These are phyloP conservation scores for Pseudotsuga menziesii DNA, from an alignment of 75 land plant species.

Conservation along the genomic window DNA sequence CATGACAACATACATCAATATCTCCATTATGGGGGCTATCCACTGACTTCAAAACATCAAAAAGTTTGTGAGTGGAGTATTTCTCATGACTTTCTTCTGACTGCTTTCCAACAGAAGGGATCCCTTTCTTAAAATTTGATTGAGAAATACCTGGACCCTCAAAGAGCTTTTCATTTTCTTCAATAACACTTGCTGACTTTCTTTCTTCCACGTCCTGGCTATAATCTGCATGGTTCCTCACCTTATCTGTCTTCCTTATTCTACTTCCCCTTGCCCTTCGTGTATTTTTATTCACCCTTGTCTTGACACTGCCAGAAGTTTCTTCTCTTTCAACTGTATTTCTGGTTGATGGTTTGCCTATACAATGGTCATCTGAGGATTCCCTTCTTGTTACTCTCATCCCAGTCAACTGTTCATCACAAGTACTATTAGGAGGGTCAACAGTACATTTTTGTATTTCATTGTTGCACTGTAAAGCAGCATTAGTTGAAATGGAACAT, in stretches of 20 bases:
- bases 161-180: neutral
- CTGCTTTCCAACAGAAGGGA: neutral
- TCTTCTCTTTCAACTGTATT: conserved; percentile 1
- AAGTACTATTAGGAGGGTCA: neutral
- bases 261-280: neutral
- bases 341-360: neutral
- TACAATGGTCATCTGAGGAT: neutral
- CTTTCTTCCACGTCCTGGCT: neutral
- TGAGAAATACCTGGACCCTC: neutral
- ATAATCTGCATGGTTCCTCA: neutral
- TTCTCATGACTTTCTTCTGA: neutral
- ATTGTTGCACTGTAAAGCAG: neutral
- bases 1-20: neutral
- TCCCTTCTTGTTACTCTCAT: neutral
- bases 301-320: neutral
- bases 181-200: too few relatives aligned
- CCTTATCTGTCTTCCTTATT: neutral
- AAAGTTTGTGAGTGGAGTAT: neutral
- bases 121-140: neutral
- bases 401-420: neutral
- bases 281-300: neutral
- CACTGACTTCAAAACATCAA: neutral
- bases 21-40: neutral
- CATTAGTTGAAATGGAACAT: neutral
- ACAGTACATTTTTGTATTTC: neutral